phyloP scores from a whole-genome alignment of 2,329 filamentous ascomycete species.

The Diaporthe citri region DNA sequence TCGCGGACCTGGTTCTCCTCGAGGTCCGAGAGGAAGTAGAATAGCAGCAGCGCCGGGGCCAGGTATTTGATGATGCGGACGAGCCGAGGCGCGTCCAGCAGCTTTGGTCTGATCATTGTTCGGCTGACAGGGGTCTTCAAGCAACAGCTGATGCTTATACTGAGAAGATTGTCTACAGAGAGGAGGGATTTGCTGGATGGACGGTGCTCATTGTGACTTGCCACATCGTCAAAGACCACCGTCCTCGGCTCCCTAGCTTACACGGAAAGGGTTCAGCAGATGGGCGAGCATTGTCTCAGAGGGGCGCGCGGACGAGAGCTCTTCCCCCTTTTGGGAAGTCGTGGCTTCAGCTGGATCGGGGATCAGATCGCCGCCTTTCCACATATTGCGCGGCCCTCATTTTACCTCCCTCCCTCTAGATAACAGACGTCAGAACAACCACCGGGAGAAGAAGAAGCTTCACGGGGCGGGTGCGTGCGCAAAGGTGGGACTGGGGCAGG shows the following conservation, averaged over 20 bases:
- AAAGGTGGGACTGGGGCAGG: not conserved
- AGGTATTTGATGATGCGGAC: conserved; percentile 46
- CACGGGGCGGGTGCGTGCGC: conserved; percentile 3
- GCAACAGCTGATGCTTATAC: not conserved
- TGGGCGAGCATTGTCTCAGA: conserved; percentile 20
- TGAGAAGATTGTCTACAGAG: not conserved
- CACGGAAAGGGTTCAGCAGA: conserved; percentile 18
- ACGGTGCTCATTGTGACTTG: conserved; percentile 16
- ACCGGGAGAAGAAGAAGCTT: not conserved
- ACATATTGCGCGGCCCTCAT: not conserved
- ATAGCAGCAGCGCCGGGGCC: conserved; percentile 43
- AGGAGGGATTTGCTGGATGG: not conserved
- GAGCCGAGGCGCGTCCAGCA: conserved; percentile 46
- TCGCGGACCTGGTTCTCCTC: conserved; percentile 34
- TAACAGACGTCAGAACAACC: not conserved
- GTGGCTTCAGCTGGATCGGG: conserved; percentile 30
- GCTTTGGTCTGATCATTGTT: conserved; percentile 40
- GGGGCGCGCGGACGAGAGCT: not conserved
- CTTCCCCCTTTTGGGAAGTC: conserved; percentile 10
- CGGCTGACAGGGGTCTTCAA: not conserved
- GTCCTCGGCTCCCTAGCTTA: conserved; percentile 23
- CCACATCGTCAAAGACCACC: conserved; percentile 24
- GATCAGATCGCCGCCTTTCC: conserved; percentile 12
- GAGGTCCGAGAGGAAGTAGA: conserved; percentile 47
- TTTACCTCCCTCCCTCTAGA: not conserved